Conservation (phyloP, 352 stramenopile species). For the Pythium sukuiense region DNA sequence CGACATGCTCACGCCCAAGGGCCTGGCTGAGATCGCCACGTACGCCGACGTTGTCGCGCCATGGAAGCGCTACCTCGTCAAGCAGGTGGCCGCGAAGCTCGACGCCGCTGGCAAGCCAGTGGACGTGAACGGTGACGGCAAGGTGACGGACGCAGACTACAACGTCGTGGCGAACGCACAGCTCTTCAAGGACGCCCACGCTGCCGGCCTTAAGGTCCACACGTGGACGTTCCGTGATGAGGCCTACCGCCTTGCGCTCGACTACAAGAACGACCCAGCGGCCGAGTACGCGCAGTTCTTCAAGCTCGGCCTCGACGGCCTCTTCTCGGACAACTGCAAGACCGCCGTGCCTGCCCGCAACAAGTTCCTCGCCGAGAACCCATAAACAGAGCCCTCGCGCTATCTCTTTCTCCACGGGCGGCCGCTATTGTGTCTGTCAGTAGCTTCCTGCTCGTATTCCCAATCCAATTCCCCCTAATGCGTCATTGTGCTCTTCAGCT, state of each 20-base stretch:
- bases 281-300: conserved; percentile 73
- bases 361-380: conserved; percentile 25
- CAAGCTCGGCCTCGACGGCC: conserved; percentile 53
- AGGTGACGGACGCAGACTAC: conserved; percentile 27
- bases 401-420: background rate
- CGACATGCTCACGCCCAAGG: conserved; percentile 52
- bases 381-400: conserved; percentile 4
- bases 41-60: conserved; percentile 69
- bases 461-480: conserved; percentile 3
- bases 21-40: conserved; percentile 60
- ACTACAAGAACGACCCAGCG: conserved; percentile 66
- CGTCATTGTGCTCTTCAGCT: background rate
- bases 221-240: conserved; percentile 76
- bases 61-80: conserved; percentile 82
- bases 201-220: conserved; percentile 54
- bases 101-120: conserved; percentile 34
- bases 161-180: conserved; percentile 31
- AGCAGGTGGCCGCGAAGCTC: conserved; percentile 45
- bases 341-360: conserved; percentile 27
- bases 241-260: conserved; percentile 55
- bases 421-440: background rate
- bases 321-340: conserved; percentile 54
- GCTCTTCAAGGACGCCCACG: conserved; percentile 58
- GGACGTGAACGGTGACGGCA: conserved; percentile 25
- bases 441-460: background rate